phyloP scores from a whole-genome alignment of 495 filamentous ascomycete genomes.

The Penicillium ochrochloron region DNA sequence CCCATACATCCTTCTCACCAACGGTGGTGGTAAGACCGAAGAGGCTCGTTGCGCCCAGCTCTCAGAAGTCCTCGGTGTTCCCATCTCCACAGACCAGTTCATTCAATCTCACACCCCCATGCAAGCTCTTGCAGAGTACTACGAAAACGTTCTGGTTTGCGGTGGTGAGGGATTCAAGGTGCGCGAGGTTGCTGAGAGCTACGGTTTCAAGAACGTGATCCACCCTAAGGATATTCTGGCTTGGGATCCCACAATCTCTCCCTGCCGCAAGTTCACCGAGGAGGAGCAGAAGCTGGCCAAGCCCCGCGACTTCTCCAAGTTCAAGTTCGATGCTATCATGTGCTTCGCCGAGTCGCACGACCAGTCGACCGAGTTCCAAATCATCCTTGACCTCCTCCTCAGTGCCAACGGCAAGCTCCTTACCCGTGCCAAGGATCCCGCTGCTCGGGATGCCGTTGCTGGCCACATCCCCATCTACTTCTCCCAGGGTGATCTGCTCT shows the following conservation, averaged over 20 bases:
- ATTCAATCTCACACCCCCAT: constrained; percentile 95
- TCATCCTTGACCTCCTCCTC: constrained; percentile 80
- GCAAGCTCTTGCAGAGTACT: constrained; percentile 82
- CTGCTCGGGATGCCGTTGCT: constrained; percentile 40
- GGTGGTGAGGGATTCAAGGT: constrained; percentile 92
- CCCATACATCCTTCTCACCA: constrained; percentile 92
- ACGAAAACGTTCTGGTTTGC: constrained; percentile 83
- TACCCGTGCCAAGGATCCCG: constrained; percentile 69
- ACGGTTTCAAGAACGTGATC: constrained; percentile 87
- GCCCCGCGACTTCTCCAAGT: constrained; percentile 66
- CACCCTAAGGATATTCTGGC: constrained; percentile 91
- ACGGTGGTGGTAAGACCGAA: constrained; percentile 91
- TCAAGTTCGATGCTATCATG: constrained; percentile 81
- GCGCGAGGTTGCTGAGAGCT: constrained; percentile 79
- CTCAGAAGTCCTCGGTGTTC: constrained; percentile 70
- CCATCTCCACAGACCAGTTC: constrained; percentile 83
- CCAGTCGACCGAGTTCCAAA: constrained; percentile 81
- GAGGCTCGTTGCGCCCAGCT: constrained; percentile 80
- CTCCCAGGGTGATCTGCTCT: constrained; percentile 74
- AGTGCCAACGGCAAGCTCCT: constrained; percentile 70
- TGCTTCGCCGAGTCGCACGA: constrained; percentile 84
- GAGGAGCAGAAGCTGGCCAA: constrained; percentile 69
- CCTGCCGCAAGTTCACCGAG: constrained; percentile 74
- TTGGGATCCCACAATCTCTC: constrained; percentile 78
- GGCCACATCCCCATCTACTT: constrained; percentile 78